Base-by-base conservation (phyloP, 2,329 filamentous ascomycete genomes). In the Fusarium xylarioides region DNA sequence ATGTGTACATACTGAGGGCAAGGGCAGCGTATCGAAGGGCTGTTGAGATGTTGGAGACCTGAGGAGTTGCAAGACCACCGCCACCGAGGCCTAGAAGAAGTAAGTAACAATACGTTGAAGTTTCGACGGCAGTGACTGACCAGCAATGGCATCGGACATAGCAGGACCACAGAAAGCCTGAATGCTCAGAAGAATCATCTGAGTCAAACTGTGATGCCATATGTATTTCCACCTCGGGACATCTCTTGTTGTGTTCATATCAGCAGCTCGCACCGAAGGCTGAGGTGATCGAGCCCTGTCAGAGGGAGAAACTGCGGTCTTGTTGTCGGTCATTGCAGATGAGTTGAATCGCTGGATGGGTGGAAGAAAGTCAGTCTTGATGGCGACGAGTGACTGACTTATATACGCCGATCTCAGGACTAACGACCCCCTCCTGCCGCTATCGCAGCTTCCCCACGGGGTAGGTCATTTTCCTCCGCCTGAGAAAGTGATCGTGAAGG, bases 111-210 rank as follows among this genome's bases (percentile, higher is more conserved):
- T 21, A n/a, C 0, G 2, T 10, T 54, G 5, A 3, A 14, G 5
- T 15, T 8, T 9, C 1, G 15, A 14, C 19, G 38, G 2, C 4
- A n/a, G 5, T 11, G 2, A 44, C 58, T 12, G 2, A 59, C 64
- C 64, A 18, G 64, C 64, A 3, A 67, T 67, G 11, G 64, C 64
- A 47, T 67, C 64, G 5, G 46, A 53, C 64, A 67, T 67, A 3
- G 64, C 64, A 2, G 64, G 64, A 18, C 64, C 64, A 21, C 64
- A 67, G 19, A 67, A 67, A 7, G 64, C 64, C 9, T 67, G 64
- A 0, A 67, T 67, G 2, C 64, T 67, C 46, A 67, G 18, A 2
- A 67, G 63, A n/a, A 67, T 67, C 64, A 67, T 67, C n/a, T 67
- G 63, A 0, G 64, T 67, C 40, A 67, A 37, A 21, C 64, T 67